Evolutionary conservation across 2,329 filamentous ascomycete species (phyloP).

Genomic region (Venturia carpophila): DNA sequence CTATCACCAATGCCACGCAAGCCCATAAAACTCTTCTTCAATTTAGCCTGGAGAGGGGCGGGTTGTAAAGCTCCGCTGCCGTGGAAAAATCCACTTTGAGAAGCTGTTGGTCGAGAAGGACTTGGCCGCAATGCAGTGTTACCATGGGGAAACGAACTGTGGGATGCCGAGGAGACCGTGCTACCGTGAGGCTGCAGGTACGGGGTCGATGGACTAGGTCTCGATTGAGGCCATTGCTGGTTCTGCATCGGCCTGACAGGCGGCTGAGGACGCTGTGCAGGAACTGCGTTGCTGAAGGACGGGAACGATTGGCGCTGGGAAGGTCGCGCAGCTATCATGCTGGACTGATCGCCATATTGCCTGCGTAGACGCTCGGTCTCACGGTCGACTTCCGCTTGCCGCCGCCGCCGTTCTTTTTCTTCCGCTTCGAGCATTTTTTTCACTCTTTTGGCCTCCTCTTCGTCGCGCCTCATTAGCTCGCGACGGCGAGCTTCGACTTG

Average conservation of each 20-base stretch:
- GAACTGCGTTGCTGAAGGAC: not conserved
- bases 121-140: not conserved
- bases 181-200: conserved; percentile 28
- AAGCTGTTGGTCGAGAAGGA: conserved; percentile 20
- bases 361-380: conserved; percentile 69
- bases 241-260: conserved; percentile 11
- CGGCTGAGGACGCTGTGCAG: conserved; percentile 9
- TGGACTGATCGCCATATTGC: conserved; percentile 55
- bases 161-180: conserved; percentile 11
- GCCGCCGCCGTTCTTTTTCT: conserved; percentile 49
- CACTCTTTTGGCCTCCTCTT: conserved; percentile 50
- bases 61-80: conserved; percentile 24
- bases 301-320: conserved; percentile 16
- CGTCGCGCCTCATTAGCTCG: conserved; percentile 52
- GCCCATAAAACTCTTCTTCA: conserved; percentile 34
- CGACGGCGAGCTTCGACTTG: conserved; percentile 46
- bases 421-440: conserved; percentile 60
- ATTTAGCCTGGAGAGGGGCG: conserved; percentile 21
- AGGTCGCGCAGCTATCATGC: conserved; percentile 23
- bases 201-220: conserved; percentile 18
- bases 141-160: conserved; percentile 16
- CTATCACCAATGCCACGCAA: conserved; percentile 29
- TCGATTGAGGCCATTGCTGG: conserved; percentile 10
- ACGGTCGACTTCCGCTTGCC: conserved; percentile 51
- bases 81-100: conserved; percentile 30